These are phyloP conservation scores for Arthrocladium fulminans DNA, from an alignment of 2,329 filamentous ascomycete genomes.

Conservation along the genomic window DNA sequence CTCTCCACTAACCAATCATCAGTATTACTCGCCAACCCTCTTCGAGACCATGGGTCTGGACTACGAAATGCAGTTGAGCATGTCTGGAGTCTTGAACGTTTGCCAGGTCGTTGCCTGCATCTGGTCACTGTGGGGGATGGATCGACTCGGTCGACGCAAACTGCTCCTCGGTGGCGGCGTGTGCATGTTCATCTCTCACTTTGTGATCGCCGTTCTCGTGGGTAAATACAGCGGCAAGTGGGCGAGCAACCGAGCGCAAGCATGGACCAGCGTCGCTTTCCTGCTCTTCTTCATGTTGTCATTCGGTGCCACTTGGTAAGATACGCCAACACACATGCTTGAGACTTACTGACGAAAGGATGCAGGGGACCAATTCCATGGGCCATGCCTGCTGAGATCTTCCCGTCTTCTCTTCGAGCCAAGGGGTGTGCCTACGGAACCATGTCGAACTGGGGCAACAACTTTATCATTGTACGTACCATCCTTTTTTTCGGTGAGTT, in stretches of 20 bases:
- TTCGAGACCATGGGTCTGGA: constrained; percentile 44
- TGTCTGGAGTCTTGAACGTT: constrained; percentile 48
- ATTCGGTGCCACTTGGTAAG: constrained; percentile 53
- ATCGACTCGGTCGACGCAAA: constrained; percentile 38
- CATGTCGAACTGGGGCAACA: constrained; percentile 55
- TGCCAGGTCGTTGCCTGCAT: constrained; percentile 40
- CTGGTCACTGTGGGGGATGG: constrained; percentile 42
- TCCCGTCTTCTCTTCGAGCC: constrained; percentile 50
- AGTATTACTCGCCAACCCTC: constrained; percentile 53
- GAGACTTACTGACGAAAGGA: constrained; percentile 9
- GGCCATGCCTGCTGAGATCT: constrained; percentile 49
- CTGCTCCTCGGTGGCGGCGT: constrained; percentile 39
- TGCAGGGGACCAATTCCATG: constrained; percentile 33
- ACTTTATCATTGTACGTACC: constrained; percentile 51
- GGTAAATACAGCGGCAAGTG: constrained; percentile 45
- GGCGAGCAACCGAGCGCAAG: constrained; percentile 42
- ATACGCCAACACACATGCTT: constrained; percentile 39
- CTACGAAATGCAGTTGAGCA: constrained; percentile 40
- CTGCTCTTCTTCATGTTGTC: constrained; percentile 55
- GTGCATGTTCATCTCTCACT: constrained; percentile 40
- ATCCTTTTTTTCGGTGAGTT: constrained; percentile 20
- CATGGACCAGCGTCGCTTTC: constrained; percentile 49
- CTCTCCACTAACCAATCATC: neutral
- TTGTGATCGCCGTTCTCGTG: constrained; percentile 47
- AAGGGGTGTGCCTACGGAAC: constrained; percentile 60